Conservation (phyloP, 1,284 basidiomycete species). For the Moesziomyces parantarcticus region DNA sequence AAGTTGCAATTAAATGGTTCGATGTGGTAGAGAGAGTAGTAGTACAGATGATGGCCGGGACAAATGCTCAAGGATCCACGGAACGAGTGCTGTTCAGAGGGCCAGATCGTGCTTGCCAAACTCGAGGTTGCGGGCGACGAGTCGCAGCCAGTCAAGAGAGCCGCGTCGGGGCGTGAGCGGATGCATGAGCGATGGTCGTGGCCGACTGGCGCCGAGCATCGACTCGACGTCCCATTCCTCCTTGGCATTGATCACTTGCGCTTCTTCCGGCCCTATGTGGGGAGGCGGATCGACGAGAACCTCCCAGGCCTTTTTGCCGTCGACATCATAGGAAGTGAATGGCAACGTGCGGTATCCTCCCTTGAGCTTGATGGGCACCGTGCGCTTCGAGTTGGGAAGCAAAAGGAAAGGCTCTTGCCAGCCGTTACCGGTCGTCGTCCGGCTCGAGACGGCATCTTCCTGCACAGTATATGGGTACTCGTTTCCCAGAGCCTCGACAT, state of each 20-base stretch:
- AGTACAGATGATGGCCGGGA: conserved; percentile 8
- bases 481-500: conserved; percentile 4
- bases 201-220: conserved; percentile 25
- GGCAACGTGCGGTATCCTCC: conserved; percentile 35
- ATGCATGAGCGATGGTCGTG: conserved; percentile 24
- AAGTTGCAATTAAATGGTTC: too few relatives aligned
- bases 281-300: conserved; percentile 27
- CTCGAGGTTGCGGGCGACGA: conserved; percentile 36
- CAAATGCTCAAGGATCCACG: not conserved
- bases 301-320: conserved; percentile 32
- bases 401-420: conserved; percentile 39
- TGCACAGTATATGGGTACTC: conserved; percentile 31
- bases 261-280: conserved; percentile 13
- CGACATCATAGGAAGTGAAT: conserved; percentile 13
- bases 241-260: conserved; percentile 15
- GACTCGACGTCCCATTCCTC: conserved; percentile 44
- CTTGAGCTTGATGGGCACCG: conserved; percentile 31
- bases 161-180: conserved; percentile 26
- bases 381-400: conserved; percentile 22
- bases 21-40: not conserved
- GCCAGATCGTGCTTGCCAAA: conserved; percentile 26
- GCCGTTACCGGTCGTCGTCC: conserved; percentile 35
- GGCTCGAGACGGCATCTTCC: conserved; percentile 25
- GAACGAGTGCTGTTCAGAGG: conserved; percentile 7
- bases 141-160: conserved; percentile 34